Evolutionary conservation across 371 early-diverging fungal genomes (phyloP).

Genomic region (Syncephalastrum racemosum): DNA sequence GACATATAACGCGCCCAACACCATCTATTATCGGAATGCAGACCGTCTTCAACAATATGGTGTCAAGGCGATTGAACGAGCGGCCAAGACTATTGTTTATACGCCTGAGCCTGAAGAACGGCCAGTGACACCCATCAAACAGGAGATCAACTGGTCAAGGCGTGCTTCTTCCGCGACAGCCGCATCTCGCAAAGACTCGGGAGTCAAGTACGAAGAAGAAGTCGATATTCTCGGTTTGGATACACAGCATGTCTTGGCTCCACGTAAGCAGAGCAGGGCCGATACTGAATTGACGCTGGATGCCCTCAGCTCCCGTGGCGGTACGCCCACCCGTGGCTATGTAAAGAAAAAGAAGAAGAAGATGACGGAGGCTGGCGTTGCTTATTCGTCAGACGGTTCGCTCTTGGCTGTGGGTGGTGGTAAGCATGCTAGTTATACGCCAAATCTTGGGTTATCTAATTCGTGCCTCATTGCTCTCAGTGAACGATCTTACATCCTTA

Average conservation of each 20-base stretch:
- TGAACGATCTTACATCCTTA: conserved; percentile 23
- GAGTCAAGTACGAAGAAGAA: conserved; percentile 45
- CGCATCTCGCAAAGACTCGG: conserved; percentile 4
- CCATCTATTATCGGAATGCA: conserved; percentile 71
- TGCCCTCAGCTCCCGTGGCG: conserved; percentile 29
- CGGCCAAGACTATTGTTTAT: conserved; percentile 50
- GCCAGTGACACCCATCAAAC: too few species aligned
- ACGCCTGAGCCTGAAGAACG: conserved; percentile 16
- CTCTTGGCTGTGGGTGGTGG: conserved; percentile 41
- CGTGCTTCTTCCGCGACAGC: background rate
- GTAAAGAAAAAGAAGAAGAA: conserved; percentile 53
- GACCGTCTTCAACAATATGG: conserved; percentile 65
- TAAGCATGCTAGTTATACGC: conserved; percentile 9
- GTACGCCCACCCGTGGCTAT: conserved; percentile 21
- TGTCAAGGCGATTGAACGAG: conserved; percentile 57
- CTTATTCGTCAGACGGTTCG: conserved; percentile 49
- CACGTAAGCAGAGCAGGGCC: conserved; percentile 31
- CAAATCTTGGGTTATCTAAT: too few species aligned
- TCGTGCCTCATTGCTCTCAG: conserved; percentile 10
- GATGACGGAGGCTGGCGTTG: conserved; percentile 39
- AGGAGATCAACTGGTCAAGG: background rate
- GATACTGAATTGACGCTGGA: conserved; percentile 21
- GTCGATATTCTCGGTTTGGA: conserved; percentile 56
- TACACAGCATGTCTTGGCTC: conserved; percentile 12
- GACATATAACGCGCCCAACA: conserved; percentile 72